These are phyloP conservation scores for Corrigiola litoralis DNA, from an alignment of 179 eudicot genomes.

Conservation along the genomic window DNA sequence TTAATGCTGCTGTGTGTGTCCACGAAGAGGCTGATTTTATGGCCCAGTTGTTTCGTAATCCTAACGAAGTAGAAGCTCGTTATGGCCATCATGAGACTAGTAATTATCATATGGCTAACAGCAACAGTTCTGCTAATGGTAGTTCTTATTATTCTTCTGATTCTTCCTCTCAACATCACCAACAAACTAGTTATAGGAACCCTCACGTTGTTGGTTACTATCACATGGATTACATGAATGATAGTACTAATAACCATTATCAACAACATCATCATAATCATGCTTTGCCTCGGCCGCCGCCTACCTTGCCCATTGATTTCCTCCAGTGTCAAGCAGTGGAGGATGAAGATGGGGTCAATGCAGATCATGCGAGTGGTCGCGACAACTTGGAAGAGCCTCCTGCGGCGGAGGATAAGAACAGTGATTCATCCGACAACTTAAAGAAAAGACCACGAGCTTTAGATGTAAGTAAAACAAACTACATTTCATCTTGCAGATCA, in stretches of 20 bases:
- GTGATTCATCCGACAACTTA: conserved; percentile 16
- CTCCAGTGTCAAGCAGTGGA: conserved; percentile 28
- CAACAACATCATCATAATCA: neutral
- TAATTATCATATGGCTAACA: neutral
- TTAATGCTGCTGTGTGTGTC: conserved; percentile 43
- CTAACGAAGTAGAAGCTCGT: conserved; percentile 28
- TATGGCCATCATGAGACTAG: neutral
- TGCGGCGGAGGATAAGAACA: conserved; percentile 22
- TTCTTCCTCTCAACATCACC: conserved; percentile 16
- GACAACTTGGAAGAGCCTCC: conserved; percentile 17
- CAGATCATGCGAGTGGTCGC: conserved; percentile 1
- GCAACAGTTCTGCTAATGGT: conserved; percentile 10
- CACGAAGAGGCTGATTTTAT: conserved; percentile 70
- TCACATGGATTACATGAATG: conserved; percentile 24
- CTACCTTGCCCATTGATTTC: conserved; percentile 25
- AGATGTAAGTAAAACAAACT: conserved; percentile 26
- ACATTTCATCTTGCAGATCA: neutral
- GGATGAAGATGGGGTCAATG: conserved; percentile 6
- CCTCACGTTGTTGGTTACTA: conserved; percentile 18
- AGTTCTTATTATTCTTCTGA: conserved; percentile 33
- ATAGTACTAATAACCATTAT: conserved; percentile 21
- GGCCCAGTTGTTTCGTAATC: conserved; percentile 58
- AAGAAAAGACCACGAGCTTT: conserved; percentile 41
- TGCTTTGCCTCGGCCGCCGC: neutral
- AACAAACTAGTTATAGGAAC: conserved; percentile 20